phyloP scores from a whole-genome alignment of 352 stramenopile species.

The Pythium scleroteichum region DNA sequence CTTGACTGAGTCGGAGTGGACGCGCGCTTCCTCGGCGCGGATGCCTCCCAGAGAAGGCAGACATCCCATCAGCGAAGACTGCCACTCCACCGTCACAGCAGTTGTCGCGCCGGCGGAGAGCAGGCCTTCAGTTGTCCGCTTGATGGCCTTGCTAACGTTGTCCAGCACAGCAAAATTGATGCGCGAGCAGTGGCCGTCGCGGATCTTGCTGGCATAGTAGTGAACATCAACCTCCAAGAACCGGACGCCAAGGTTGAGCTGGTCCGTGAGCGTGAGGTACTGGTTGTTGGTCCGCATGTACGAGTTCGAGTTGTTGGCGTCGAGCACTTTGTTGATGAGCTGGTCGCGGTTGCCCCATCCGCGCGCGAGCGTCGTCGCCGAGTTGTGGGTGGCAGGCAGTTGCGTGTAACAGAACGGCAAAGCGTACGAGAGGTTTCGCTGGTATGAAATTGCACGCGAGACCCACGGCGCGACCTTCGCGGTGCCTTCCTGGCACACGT shows the following conservation, averaged over 20 bases:
- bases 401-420: conserved; percentile 72
- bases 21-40: conserved; percentile 58
- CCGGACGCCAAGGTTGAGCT: conserved; percentile 72
- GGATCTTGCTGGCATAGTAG: conserved; percentile 68
- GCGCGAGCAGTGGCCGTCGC: conserved; percentile 71
- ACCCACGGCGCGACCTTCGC: conserved; percentile 61
- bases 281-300: conserved; percentile 73
- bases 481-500: conserved; percentile 61
- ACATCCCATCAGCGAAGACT: conserved; percentile 66
- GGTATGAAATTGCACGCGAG: conserved; percentile 53
- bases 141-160: conserved; percentile 42
- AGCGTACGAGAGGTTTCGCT: conserved; percentile 72
- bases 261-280: conserved; percentile 73
- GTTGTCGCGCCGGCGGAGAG: conserved; percentile 32
- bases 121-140: conserved; percentile 35
- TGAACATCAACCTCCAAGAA: conserved; percentile 85
- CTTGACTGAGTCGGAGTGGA: conserved; percentile 47
- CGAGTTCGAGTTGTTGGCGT: conserved; percentile 53
- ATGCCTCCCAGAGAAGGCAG: conserved; percentile 81
- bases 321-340: conserved; percentile 60
- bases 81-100: conserved; percentile 48
- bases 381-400: conserved; percentile 76
- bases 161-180: conserved; percentile 63
- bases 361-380: conserved; percentile 60
- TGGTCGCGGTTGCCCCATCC: conserved; percentile 80